Base-by-base conservation (phyloP, 768 basidiomycete genomes). In the Termitomyces sp. region DNA sequence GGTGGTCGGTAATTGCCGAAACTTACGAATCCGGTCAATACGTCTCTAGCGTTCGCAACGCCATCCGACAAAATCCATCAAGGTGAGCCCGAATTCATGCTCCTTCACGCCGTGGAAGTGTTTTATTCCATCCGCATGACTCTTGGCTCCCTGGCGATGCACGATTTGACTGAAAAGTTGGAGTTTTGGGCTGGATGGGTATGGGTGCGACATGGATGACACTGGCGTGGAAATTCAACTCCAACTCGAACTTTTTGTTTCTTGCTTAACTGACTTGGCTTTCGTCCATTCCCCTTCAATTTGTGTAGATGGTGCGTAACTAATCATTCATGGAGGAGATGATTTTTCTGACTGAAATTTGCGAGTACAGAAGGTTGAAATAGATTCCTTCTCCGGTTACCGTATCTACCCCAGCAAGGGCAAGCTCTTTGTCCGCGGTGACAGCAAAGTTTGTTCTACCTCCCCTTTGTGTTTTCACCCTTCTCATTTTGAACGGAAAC, bases 321-420 rank as follows among this genome's bases (percentile, higher is more conserved):
- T 3, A 16, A 8, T n/a, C 14, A 50, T 44, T 43, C 34, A 23
- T 46, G 40, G 21, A 27, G 25, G 60, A 6, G 4, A 32, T 31
- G 37, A 5, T 2, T 31, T 57, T 53, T 37, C 67, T 66, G 55
- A 69, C 50, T 48, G 40, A 35, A 53, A 57, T 54, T 56, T 59
- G 21, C 49, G 73, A 73, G 73, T 68, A 58, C 58, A 92, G 90
- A 98, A 98, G 87, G 87, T 98, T 82, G 96, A 98, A 79, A 90
- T 94, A 79, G 97, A 98, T 82, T 88, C 89, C 58, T 98, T 99
- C 85, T 96, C 95, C 68, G 92, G 92, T 68, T 94, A 82, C 85
- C 89, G 89, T 70, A 95, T 99, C 82, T 99, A 98, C 87, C 96
- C 96, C 65, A 86, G 86, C 77, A 96, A 90, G 89, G 96, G 95